These are phyloP conservation scores for Naganishia onofrii DNA, from an alignment of 768 basidiomycete genomes.

Conservation along the genomic window DNA sequence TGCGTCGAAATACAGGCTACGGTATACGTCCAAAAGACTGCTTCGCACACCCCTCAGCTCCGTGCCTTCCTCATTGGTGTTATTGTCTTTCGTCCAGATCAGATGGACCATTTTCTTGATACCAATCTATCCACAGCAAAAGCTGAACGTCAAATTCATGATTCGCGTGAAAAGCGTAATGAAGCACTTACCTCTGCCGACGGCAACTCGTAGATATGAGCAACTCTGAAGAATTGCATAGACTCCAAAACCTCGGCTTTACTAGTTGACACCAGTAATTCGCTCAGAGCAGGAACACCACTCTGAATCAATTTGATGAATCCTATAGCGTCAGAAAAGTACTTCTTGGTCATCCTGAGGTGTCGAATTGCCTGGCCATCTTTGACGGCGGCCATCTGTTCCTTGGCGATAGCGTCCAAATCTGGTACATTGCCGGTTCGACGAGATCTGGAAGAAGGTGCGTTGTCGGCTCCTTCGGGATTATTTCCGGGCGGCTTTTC, in stretches of 20 bases:
- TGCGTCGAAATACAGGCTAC: constrained; percentile 81
- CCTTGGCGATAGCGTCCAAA: constrained; percentile 66
- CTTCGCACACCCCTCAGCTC: constrained; percentile 86
- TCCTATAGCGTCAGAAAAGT: constrained; percentile 75
- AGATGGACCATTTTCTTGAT: constrained; percentile 96
- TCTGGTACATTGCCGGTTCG: constrained; percentile 55
- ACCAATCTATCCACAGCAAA: constrained; percentile 60
- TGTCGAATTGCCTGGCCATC: constrained; percentile 66
- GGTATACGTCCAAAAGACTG: constrained; percentile 82
- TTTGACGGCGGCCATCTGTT: constrained; percentile 69
- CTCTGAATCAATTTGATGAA: constrained; percentile 72
- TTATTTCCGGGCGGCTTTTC: constrained; percentile 28
- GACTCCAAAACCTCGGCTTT: constrained; percentile 56
- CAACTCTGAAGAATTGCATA: constrained; percentile 75
- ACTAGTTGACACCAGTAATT: constrained; percentile 74
- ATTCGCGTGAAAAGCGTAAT: not conserved
- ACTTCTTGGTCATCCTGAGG: constrained; percentile 74
- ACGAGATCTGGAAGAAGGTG: constrained; percentile 51
- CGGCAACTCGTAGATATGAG: constrained; percentile 75
- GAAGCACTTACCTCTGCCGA: constrained; percentile 65
- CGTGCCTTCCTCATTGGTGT: constrained; percentile 68
- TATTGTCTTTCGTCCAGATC: constrained; percentile 95
- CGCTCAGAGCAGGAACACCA: constrained; percentile 69
- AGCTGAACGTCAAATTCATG: not conserved
- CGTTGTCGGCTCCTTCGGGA: constrained; percentile 37